Base-by-base conservation (phyloP, 306 rosid species). In the Luffa acutangula region DNA sequence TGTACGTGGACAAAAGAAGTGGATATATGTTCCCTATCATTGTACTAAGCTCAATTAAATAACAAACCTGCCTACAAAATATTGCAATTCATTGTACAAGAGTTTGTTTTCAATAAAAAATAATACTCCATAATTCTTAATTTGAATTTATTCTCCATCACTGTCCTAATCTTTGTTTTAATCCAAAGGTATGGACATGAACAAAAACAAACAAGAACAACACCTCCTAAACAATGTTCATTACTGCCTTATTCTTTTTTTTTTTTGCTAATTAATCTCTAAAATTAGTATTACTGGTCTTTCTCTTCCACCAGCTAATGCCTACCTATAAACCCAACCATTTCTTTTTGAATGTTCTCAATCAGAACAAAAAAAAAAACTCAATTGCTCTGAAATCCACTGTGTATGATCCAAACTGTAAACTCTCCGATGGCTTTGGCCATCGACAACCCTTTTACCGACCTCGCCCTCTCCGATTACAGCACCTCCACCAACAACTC, bases 401-500 rank as follows among this genome's bases (percentile, higher is more conserved):
- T 14, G 12, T 14, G 3, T 17, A 42, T 69, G 75, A 69, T 41
- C 54, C 54, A 48, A 72, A 15, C 9, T 9, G 77, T 52, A 18
- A 60, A 60, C n/a, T 60, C 43, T 13, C 39, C 33, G 2, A 77
- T 77, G 80, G 80, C 69, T 3, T 59, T 77, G 63, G 58, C 80
- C 80, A 15, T 59, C 4, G 17, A 77, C 20, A 10, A 52, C 41
- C 49, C 14, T 20, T 21, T 20, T 33, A 13, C 58, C 4, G 67
- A 58, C 42, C 36, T 54, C 7, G 21, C 64, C 20, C 39, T 77
- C 14, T 77, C 80, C n/a, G 13, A 42, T 14, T 77, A 43, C 37
- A 77, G 57, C 53, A 77, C 69, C 42, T 54, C 69, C 18, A 39
- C 80, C 70, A 56, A 57, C 80, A 54, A 43, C 63, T 57, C 62